Evolutionary conservation across 495 filamentous ascomycete genomes (phyloP).

Genomic region (Immersiella caudata): DNA sequence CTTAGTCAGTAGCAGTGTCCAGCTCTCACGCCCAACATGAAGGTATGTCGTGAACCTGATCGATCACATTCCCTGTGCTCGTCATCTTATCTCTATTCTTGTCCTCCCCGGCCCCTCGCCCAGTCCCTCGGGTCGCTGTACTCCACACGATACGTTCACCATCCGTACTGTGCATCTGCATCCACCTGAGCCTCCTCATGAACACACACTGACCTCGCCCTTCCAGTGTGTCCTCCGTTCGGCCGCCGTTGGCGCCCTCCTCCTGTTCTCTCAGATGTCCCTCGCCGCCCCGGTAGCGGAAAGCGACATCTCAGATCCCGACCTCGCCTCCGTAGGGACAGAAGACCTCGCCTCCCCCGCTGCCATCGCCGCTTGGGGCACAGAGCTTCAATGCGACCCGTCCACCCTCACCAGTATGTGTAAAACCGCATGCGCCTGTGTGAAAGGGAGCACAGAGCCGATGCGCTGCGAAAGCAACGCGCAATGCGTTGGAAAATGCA

Average conservation of each 20-base stretch:
- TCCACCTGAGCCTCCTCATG: not conserved
- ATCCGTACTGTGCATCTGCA: not conserved
- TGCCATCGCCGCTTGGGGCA: not conserved
- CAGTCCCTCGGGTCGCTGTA: not conserved
- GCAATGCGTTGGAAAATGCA: too few species aligned
- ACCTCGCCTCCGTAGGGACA: not conserved
- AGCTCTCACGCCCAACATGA: not conserved
- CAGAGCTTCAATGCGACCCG: not conserved
- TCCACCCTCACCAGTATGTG: not conserved
- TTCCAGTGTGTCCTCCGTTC: not conserved
- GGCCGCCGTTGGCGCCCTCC: not conserved
- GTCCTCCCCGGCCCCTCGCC: not conserved
- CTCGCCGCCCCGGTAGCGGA: slow-evolving; percentile 4
- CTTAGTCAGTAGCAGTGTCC: not conserved
- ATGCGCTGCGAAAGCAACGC: too few species aligned
- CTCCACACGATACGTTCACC: not conserved
- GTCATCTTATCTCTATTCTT: not conserved
- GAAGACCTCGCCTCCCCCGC: slow-evolving; percentile 33
- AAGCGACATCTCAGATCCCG: slow-evolving; percentile 24
- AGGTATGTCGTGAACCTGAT: not conserved
- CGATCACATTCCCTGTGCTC: not conserved
- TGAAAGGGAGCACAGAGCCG: too few species aligned
- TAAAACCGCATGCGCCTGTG: not conserved
- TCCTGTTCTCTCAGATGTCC: slow-evolving; percentile 7
- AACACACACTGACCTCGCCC: not conserved